Evolutionary conservation across 73 alveolate genomes (phyloP).

Genomic region (Paramecium biaurelia): DNA sequence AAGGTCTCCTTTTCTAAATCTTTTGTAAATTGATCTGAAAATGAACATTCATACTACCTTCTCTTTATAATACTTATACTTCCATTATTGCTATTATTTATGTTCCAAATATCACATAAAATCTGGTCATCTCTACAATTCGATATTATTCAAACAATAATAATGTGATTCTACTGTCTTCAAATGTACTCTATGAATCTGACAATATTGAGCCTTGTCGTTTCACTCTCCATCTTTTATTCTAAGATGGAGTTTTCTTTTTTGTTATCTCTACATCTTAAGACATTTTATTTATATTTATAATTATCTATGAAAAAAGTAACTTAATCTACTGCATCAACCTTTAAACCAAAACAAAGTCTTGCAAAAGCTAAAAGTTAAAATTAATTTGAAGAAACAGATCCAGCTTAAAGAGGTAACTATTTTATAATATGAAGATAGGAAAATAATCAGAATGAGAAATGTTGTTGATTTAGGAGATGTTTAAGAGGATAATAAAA

Average conservation of each 20-base stretch:
- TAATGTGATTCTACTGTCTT: conserved; percentile 20
- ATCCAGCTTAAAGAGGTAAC: conserved; percentile 12
- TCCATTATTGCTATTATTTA: background rate
- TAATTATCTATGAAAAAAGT: background rate
- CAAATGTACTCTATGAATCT: background rate
- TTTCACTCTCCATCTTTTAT: background rate
- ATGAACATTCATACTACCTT: background rate
- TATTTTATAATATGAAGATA: background rate
- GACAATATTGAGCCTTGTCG: background rate
- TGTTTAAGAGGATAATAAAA: background rate
- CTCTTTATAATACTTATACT: background rate
- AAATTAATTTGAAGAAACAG: conserved; percentile 29
- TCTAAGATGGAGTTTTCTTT: background rate
- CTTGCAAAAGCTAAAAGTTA: background rate
- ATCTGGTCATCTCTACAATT: background rate
- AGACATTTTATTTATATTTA: background rate
- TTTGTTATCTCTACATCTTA: background rate
- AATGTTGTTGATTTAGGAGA: conserved; percentile 50
- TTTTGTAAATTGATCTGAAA: background rate
- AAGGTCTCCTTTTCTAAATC: background rate
- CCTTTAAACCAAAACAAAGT: background rate
- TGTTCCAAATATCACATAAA: background rate
- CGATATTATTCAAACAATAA: background rate
- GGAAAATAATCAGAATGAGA: conserved; percentile 44
- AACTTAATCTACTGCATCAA: conserved; percentile 20